Evolutionary conservation across 768 basidiomycete species (phyloP), one percentile per base, ranked within the genome.

Genomic region (Candolleomyces eurysporus): DNA sequence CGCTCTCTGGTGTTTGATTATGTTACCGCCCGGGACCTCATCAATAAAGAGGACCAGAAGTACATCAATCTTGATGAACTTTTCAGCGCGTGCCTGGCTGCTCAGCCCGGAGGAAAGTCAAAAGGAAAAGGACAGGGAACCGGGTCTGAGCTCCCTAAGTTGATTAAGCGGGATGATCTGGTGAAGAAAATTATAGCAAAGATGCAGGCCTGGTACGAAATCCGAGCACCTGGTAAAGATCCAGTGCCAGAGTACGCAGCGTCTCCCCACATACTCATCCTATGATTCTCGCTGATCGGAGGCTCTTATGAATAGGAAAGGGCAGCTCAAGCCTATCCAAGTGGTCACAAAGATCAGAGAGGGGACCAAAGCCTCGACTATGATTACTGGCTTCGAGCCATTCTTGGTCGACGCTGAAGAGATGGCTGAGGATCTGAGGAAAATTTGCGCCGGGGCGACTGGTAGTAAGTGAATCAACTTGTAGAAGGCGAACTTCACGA

Each of bases 161-260:
- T 87, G 64, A 71, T 89, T 73, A 88, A 84, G 64, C 81, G 90
- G 31, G 89, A 91, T 5, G 88, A 91, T 32, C 66, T 89, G 11
- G 70, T 79, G 5, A 80, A 78, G 63, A 78, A 76, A 26, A 69
- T 94, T 16, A 64, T 82, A 16, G 76, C 81, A 3, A 82, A 81
- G 61, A 94, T 94, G 92, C 91, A 94, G 69, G 70, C 70, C 26
- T 94, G 90, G 90, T 81, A 93, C 64, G 84, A 87, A 69, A 73
- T 93, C 17, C 71, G 67, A 31, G 78, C 74, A 1, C 83, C 82
- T 5, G 85, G 84, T 1, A 79, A 78, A 46, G 87, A 89, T n/a
- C 66, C 76, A 0, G 71, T 88, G 1, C 68, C 78, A 59, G 90
- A 85, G 91, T 91, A 57, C 9, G 87, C 70, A 13, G 40, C 26